phyloP scores from a whole-genome alignment of 2,329 filamentous ascomycete species.

The Cercospora brassicicola region DNA sequence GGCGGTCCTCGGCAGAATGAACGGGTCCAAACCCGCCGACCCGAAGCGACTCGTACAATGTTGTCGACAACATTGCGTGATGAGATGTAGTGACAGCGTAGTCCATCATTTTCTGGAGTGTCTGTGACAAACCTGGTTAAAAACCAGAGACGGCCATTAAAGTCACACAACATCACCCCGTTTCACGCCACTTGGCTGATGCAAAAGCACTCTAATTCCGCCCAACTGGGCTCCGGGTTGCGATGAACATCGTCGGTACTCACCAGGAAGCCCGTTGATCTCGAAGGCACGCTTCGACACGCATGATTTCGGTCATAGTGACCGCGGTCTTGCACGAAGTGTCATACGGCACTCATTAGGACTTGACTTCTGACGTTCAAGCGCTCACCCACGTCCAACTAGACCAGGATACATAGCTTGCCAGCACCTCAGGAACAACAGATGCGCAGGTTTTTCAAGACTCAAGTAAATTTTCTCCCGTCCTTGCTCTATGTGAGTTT shows the following conservation, averaged over 20 bases:
- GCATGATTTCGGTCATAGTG: not conserved
- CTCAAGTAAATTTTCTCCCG: not conserved
- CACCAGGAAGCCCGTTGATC: not conserved
- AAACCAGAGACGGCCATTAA: not conserved
- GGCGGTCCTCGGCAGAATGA: slow-evolving; percentile 1
- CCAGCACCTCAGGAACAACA: not conserved
- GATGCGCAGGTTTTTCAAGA: not conserved
- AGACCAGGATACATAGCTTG: not conserved
- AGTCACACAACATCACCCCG: not conserved
- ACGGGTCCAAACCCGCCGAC: not conserved
- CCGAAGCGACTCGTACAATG: not conserved
- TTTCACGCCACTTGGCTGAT: not conserved
- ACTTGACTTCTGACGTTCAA: not conserved
- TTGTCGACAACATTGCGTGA: not conserved
- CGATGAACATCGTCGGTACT: not conserved
- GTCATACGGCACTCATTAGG: not conserved
- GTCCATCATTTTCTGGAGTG: not conserved
- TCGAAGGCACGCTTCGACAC: not conserved
- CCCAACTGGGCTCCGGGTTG: not conserved
- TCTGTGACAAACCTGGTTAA: not conserved
- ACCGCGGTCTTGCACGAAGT: not conserved
- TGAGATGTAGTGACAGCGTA: not conserved
- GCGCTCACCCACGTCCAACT: not conserved
- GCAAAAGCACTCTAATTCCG: not conserved
- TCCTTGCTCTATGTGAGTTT: not conserved